Evolutionary conservation across 192 early-diverging fungal genomes (phyloP).

Genomic region (Backusella liffmaniae): DNA sequence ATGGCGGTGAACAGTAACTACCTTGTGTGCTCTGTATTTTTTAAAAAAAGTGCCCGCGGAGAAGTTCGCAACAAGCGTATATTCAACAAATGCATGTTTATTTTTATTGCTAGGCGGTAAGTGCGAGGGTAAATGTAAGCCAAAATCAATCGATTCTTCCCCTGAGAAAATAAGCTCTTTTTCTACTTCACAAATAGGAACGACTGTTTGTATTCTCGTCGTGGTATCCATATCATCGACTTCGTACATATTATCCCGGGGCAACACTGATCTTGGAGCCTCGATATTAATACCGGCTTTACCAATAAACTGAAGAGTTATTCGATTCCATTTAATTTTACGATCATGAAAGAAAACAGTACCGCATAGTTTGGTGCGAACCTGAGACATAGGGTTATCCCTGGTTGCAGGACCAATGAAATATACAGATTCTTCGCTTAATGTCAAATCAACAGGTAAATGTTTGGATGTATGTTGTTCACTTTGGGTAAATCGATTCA

Average conservation of each 20-base stretch:
- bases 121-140: slow-evolving; percentile 34
- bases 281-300: slow-evolving; percentile 28
- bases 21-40: slow-evolving; percentile 27
- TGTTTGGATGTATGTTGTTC: not conserved
- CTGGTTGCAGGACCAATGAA: slow-evolving; percentile 36
- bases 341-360: slow-evolving; percentile 25
- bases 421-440: slow-evolving; percentile 21
- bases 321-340: slow-evolving; percentile 36
- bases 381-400: slow-evolving; percentile 32
- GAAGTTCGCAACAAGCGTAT: slow-evolving; percentile 33
- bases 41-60: slow-evolving; percentile 37
- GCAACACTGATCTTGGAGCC: slow-evolving; percentile 3
- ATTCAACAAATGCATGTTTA: slow-evolving; percentile 33
- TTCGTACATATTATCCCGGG: not conserved
- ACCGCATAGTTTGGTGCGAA: slow-evolving; percentile 33
- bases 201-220: slow-evolving; percentile 16
- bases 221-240: slow-evolving; percentile 3
- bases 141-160: slow-evolving; percentile 31
- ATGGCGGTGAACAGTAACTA: slow-evolving; percentile 28
- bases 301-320: slow-evolving; percentile 32
- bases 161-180: slow-evolving; percentile 39
- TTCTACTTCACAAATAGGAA: slow-evolving; percentile 34
- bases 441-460: slow-evolving; percentile 18
- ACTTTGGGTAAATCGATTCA: slow-evolving; percentile 12
- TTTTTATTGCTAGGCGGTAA: slow-evolving; percentile 31